These are phyloP conservation scores for Candida ponderosae DNA, from an alignment of 805 yeast genomes.

Conservation along the genomic window DNA sequence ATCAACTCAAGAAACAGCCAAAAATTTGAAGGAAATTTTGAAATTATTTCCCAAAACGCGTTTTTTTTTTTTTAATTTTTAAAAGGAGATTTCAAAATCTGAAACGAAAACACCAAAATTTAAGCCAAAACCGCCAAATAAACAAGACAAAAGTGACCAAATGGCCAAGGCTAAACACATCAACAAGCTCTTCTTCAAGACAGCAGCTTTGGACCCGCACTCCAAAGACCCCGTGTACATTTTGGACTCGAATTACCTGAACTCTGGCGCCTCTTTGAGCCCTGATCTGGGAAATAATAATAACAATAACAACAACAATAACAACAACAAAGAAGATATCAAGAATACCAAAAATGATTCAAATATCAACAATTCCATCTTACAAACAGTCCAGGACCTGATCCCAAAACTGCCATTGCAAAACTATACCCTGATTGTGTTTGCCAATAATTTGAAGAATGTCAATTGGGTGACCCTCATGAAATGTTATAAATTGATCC, in stretches of 20 bases:
- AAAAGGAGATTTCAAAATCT: background rate
- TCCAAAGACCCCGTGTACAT: conserved; percentile 68
- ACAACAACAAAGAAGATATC: conserved; percentile 24
- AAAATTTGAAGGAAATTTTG: too few relatives aligned
- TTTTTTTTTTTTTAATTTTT: too few relatives aligned
- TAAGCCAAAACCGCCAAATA: background rate
- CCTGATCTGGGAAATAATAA: conserved; percentile 12
- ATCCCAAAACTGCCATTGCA: conserved; percentile 50
- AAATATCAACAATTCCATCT: background rate
- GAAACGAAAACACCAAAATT: background rate
- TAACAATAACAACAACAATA: too few relatives aligned
- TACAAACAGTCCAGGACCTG: background rate
- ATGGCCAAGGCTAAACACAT: conserved; percentile 11
- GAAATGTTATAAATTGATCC: conserved; percentile 48
- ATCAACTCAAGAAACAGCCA: too few relatives aligned
- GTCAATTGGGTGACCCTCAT: conserved; percentile 64
- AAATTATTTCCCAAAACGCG: too few relatives aligned
- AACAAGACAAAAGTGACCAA: background rate
- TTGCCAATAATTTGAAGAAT: conserved; percentile 72
- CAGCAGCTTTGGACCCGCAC: conserved; percentile 58
- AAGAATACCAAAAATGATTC: conserved; percentile 30
- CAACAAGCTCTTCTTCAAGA: conserved; percentile 43
- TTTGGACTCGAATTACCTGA: conserved; percentile 77
- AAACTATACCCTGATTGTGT: conserved; percentile 62
- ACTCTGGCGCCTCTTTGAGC: conserved; percentile 40